Evolutionary conservation across 179 eudicot species (phyloP).

Genomic region (Sideroxylon spinosum): DNA sequence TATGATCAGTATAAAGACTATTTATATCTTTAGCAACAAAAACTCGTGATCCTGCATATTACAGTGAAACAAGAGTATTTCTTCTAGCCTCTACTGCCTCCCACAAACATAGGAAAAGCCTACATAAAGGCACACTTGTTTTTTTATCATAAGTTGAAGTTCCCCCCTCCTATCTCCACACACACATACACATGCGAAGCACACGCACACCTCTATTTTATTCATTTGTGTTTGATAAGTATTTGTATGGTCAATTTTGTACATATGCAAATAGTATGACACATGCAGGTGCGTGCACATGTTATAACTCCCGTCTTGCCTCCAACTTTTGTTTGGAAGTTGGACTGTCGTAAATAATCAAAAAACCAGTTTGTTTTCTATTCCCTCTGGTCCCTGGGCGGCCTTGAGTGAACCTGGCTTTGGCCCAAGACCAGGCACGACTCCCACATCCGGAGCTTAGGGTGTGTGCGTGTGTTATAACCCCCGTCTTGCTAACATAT

Average conservation of each 20-base stretch:
- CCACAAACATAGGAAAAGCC: not conserved
- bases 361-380: too few relatives aligned
- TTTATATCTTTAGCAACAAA: not conserved
- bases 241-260: not conserved
- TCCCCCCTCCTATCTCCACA: not conserved
- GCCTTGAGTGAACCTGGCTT: too few relatives aligned
- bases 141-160: not conserved
- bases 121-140: not conserved
- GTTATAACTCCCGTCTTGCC: too few relatives aligned
- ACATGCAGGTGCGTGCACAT: too few relatives aligned
- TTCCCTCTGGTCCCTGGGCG: too few relatives aligned
- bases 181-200: not conserved
- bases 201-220: not conserved
- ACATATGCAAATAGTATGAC: not conserved
- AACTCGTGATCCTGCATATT: not conserved
- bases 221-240: not conserved
- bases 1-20: not conserved
- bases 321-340: too few relatives aligned
- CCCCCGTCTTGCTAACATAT: too few relatives aligned
- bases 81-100: not conserved
- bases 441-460: too few relatives aligned
- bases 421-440: too few relatives aligned
- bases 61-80: conserved; percentile 6
- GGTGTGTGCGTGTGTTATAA: too few relatives aligned
- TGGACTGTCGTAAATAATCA: too few relatives aligned